Percentiles rank a stretch among this genome's conserved stretches.
Evolutionary conservation across 2,329 filamentous ascomycete genomes (phyloP).

Genomic region (Colletotrichum liriopes): DNA sequence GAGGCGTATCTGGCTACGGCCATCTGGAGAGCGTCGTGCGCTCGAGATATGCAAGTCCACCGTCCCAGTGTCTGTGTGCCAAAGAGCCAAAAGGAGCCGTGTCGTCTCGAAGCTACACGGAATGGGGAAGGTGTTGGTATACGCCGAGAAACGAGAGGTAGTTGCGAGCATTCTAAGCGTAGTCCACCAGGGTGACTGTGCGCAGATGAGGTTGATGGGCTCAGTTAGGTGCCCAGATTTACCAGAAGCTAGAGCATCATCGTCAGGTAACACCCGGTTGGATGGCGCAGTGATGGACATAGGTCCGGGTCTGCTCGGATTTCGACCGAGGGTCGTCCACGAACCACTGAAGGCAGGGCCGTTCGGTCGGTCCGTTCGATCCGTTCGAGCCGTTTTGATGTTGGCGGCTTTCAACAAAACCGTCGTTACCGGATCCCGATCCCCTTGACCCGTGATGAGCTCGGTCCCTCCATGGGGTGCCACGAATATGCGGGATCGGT

Average conservation of each 20-base stretch:
- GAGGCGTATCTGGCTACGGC: slow-evolving; percentile 1
- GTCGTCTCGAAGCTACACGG: slow-evolving; percentile 3
- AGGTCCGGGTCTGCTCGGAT: background rate
- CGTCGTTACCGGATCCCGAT: background rate
- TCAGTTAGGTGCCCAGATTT: background rate
- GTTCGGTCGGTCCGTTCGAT: background rate
- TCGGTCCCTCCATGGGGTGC: background rate
- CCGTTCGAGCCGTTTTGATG: background rate
- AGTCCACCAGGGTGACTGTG: slow-evolving; percentile 26
- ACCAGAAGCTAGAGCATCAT: background rate
- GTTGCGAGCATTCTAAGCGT: slow-evolving; percentile 5
- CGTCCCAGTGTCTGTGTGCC: slow-evolving; percentile 6
- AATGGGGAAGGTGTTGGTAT: slow-evolving; percentile 32
- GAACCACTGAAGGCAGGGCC: background rate
- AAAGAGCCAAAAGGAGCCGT: background rate
- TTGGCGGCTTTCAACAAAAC: background rate
- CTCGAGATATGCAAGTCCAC: background rate
- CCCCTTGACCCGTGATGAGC: background rate
- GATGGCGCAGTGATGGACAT: slow-evolving; percentile 5
- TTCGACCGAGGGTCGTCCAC: background rate
- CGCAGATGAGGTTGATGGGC: background rate
- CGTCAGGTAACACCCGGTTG: background rate
- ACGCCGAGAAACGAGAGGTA: slow-evolving; percentile 23
- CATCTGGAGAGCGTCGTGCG: background rate
- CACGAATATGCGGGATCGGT: background rate